Percentiles rank a stretch among this genome's conserved stretches.
Evolutionary conservation across 768 basidiomycete genomes (phyloP).

Genomic region (Calocybe gangraenosa): DNA sequence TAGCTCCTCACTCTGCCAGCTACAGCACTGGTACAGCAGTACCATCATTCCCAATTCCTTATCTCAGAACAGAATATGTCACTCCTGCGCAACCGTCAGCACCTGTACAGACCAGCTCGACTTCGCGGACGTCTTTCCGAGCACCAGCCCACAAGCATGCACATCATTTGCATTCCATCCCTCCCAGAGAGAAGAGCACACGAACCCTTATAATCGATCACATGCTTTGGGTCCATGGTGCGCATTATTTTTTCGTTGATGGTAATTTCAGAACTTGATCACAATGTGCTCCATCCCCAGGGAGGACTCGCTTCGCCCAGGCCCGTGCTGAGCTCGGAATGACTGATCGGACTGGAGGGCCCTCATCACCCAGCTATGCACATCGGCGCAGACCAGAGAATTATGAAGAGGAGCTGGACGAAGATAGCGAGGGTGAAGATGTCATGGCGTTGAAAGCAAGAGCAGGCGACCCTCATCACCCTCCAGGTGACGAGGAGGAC

Average conservation of each 20-base stretch:
- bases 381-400: constrained; percentile 70
- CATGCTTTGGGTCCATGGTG: constrained; percentile 79
- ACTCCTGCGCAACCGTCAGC: constrained; percentile 8
- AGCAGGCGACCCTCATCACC: constrained; percentile 37
- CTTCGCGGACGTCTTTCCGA: constrained; percentile 40
- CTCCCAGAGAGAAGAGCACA: constrained; percentile 85
- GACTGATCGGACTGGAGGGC: constrained; percentile 76
- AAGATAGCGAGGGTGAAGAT: constrained; percentile 62
- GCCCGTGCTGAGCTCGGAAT: constrained; percentile 83
- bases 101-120: constrained; percentile 11
- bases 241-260: constrained; percentile 3
- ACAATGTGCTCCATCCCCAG: constrained; percentile 21
- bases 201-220: constrained; percentile 85
- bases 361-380: constrained; percentile 52
- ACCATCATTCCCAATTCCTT: constrained; percentile 13
- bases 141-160: constrained; percentile 86
- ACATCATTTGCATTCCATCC: constrained; percentile 83
- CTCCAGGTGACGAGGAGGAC: constrained; percentile 56
- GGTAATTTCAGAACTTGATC: not conserved
- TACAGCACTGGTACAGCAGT: constrained; percentile 11
- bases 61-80: constrained; percentile 7
- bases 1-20: constrained; percentile 11
- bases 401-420: constrained; percentile 72
- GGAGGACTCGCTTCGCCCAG: constrained; percentile 75
- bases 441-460: constrained; percentile 46